Evolutionary conservation across 257 asterid genomes (phyloP).

Genomic region (Ajuga chamaepitys): DNA sequence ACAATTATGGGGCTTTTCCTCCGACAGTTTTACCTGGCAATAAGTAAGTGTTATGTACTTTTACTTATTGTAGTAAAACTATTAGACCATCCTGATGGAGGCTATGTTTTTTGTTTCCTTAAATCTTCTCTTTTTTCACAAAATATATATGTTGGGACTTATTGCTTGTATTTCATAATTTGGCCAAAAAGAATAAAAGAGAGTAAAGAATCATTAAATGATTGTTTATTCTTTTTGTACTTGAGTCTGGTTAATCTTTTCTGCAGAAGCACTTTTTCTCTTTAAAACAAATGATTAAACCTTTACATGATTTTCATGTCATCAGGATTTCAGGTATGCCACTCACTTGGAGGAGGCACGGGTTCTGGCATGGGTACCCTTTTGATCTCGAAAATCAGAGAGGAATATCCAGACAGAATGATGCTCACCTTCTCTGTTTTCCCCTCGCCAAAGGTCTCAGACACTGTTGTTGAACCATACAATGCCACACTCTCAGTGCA

Average conservation of each 20-base stretch:
- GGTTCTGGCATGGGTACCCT: slow-evolving; percentile 98
- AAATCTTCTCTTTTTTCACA: neutral
- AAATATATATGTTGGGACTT: neutral
- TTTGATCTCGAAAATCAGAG: slow-evolving; percentile 79
- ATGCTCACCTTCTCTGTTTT: slow-evolving; percentile 93
- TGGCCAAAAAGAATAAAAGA: no score
- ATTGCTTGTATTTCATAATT: neutral
- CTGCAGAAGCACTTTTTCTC: neutral
- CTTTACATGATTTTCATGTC: neutral
- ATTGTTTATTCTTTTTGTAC: neutral
- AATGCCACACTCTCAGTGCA: slow-evolving; percentile 90
- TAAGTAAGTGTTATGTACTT: slow-evolving; percentile 11
- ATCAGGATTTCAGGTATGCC: slow-evolving; percentile 89
- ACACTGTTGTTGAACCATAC: slow-evolving; percentile 86
- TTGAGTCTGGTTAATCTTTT: neutral
- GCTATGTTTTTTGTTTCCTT: slow-evolving; percentile 2
- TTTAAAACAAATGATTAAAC: neutral
- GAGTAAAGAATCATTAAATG: neutral
- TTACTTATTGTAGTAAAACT: slow-evolving; percentile 15
- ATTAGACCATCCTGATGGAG: slow-evolving; percentile 16
- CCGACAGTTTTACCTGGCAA: slow-evolving; percentile 15
- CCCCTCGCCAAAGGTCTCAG: slow-evolving; percentile 90
- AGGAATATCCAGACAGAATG: slow-evolving; percentile 94
- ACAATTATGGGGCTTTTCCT: slow-evolving; percentile 5
- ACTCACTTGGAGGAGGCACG: slow-evolving; percentile 92